Base-by-base conservation (phyloP, 768 basidiomycete species). In the Collybia mongolica region DNA sequence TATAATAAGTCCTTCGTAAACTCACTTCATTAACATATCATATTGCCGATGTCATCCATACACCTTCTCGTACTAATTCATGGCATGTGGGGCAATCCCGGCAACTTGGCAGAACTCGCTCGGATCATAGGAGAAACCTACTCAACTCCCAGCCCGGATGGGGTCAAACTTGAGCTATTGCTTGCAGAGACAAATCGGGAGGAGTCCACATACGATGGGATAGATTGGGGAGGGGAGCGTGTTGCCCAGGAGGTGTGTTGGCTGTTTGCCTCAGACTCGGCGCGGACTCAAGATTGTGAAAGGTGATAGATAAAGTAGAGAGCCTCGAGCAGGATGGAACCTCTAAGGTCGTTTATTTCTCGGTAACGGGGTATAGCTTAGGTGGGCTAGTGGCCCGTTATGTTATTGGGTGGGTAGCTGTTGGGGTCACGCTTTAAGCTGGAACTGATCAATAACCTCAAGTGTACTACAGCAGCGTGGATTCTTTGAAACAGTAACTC, bases 181-280 rank as follows among this genome's bases (percentile, higher is more conserved):
- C 61, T 81, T 0, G 77, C 88, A 2, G 70, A 86, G 56, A 78
- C 84, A 3, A 87, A 90, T 61, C 60, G 71, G 18, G 82, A 81
- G 24, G 79, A 82, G 32, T 77, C 74, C 15, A 89, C 88, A 3
- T 91, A 91, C 56, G 89, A 92, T 54, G 88, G 89, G 1, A 79
- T 91, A 28, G 90, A 91, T 61, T 88, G 87, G 80, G 84, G 88
- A 46, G 86, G 81, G 26, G 88, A 90, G 65, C 73, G 91, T 29
- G 81, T 92, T 36, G 81, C 88, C 3, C 70, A 82, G 49, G 90
- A 93, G 80, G 90, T 90, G 43, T 18, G 9, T 32, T 29, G 36
- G 28, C 53, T 42, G 43, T 51, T 44, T 39, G 8, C 20, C 3
- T 32, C 3, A 22, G 9, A 6, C 39, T n/a, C 20, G 9, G 3